Evolutionary conservation across 192 early-diverging fungal genomes (phyloP), one percentile per base, ranked within the genome.

Genomic region (Gryganskiella cystojenkinii): DNA sequence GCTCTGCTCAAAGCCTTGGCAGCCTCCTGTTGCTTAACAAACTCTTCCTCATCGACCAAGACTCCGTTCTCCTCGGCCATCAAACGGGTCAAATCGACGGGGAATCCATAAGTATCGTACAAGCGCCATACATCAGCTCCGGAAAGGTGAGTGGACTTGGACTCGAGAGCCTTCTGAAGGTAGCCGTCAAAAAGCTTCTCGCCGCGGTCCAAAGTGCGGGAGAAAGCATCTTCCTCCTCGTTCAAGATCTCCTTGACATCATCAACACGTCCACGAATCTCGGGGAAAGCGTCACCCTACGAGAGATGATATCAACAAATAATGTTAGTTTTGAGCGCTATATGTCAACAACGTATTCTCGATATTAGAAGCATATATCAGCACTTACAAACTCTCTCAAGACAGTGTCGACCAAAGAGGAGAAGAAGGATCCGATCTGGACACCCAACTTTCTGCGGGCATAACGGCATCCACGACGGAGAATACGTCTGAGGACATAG

Each of bases 61-160:
- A 98, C 81, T 11, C 92, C 94, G 75, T 90, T 91, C 80, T 99
- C 98, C 83, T 99, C 95, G n/a, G 98, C 96, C 96, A 99, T 98
- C 54, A 99, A 79, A 50, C 94, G 92, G 13, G 98, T 99, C 52
- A 99, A 86, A 80, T 99, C 98, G 2, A 97, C 94, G 5, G 98
- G 98, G 90, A 99, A 99, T 33, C 98, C 98, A 79, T 95, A 99
- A 15, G 98, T 99, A 72, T 98, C 98, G 67, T 99, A 99, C 79
- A 99, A 81, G n/a, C 95, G 88, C 96, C 96, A 99, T 11, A 95
- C 98, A 81, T 95, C 94, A 46, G 87, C 88, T 34, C 98, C 98
- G 24, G 91, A 88, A 34, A 99, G 86, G 15, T 84, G 78, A 5
- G 53, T 88, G 37, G 83, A 64, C 35, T 87, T 86, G 22, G 89